Percentiles rank a stretch among this genome's conserved stretches.
These are phyloP conservation scores for Abortiporus biennis DNA, from an alignment of 1,284 basidiomycete genomes.

Conservation along the genomic window DNA sequence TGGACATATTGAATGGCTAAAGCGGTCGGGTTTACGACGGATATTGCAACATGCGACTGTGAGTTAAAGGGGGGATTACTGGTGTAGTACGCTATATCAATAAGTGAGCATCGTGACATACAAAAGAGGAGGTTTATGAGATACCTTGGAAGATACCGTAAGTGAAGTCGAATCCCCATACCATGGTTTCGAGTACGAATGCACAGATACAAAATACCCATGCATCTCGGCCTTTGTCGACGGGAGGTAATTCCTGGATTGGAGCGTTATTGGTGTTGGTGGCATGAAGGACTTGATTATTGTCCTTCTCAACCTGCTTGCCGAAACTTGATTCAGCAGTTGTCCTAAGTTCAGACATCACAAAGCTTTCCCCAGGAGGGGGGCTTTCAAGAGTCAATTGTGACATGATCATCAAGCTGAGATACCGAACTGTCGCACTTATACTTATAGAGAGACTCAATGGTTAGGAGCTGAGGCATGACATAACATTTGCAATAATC, in stretches of 20 bases:
- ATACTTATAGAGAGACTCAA: no score
- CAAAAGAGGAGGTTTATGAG: background rate
- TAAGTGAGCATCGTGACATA: background rate
- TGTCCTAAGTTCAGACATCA: no score
- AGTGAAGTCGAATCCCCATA: conserved; percentile 22
- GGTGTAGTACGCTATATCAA: conserved; percentile 4
- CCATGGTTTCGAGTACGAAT: conserved; percentile 19
- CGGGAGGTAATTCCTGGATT: conserved; percentile 18
- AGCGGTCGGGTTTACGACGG: conserved; percentile 1
- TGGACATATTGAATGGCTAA: conserved; percentile 5
- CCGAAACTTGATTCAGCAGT: no score
- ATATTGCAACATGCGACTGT: conserved; percentile 2
- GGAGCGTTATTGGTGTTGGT: no score
- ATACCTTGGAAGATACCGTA: conserved; percentile 8
- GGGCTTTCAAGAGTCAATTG: no score
- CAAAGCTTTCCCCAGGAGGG: no score
- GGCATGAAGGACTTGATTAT: no score
- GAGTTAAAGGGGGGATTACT: conserved; percentile 5
- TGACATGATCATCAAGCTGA: no score
- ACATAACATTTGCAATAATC: no score
- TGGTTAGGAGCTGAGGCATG: no score
- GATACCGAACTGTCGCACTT: no score
- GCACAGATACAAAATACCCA: conserved; percentile 18
- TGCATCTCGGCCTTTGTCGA: conserved; percentile 17
- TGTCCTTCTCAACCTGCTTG: no score